Base-by-base conservation (phyloP, 352 stramenopile genomes). In the Phytophthora pseudosyringae region DNA sequence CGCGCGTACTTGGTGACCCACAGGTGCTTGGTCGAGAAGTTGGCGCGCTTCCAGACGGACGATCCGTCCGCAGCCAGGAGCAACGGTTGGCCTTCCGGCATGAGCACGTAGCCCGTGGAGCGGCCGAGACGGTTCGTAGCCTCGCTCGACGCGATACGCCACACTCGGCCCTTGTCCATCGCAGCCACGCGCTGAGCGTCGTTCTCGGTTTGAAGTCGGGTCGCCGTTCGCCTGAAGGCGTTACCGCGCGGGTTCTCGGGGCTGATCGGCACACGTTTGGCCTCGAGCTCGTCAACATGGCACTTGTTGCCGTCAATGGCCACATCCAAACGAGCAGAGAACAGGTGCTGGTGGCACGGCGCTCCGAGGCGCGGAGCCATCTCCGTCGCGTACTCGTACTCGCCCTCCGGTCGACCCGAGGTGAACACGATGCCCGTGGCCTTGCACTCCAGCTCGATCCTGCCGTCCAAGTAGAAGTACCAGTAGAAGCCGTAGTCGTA, bases 381-480 rank as follows among this genome's bases (percentile, higher is more conserved):
- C 56, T 72, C 82, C 21, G 67, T 75, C 15, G 57, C 73, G 41
- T 69, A 80, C 16, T 78, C 74, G 46, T 82, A 80, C 64, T 92
- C 81, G 5, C 75, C 81, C 15, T 80, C 70, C 0, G 81, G 86
- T 0, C 74, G 69, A n/a, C 86, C 76, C 16, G 90, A 94, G 0
- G 87, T 95, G 46, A 86, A 95, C 13, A 95, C 74, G 38, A 94
- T 82, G 32, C 87, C 87, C 4, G 82, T 93, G 16, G 92, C 72
- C 64, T 91, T 88, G 67, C 89, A 90, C 56, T 95, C 85, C 25
- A 93, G 81, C 58, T 95, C 82, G 59, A 95, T 90, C 33, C 64
- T 78, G 36, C 65, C 65, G 35, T 73, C 65, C 33, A 73, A 44
- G 53, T 73, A 73, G 26, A 73, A 73, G 65, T 73, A 73, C 65